Evolutionary conservation across 768 basidiomycete genomes (phyloP).

Genomic region (Lactarius psammicola): DNA sequence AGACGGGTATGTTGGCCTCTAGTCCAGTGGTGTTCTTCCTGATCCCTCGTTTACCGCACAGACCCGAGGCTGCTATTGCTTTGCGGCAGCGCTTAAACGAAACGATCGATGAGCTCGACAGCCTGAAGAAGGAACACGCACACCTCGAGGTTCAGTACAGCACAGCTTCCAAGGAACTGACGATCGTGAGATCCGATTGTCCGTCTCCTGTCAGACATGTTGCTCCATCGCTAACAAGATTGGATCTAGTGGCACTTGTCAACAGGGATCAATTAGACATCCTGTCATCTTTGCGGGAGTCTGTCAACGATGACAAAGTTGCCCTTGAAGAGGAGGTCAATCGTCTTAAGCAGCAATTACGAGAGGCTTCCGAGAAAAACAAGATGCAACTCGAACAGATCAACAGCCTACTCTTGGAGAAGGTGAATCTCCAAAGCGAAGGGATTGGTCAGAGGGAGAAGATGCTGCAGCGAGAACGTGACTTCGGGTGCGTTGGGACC

Average conservation of each 20-base stretch:
- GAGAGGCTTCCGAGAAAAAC: slow-evolving; percentile 76
- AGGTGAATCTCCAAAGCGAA: slow-evolving; percentile 85
- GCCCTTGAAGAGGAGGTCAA: slow-evolving; percentile 68
- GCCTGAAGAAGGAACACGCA: slow-evolving; percentile 61
- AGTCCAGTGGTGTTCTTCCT: background rate
- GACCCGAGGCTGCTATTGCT: slow-evolving; percentile 85
- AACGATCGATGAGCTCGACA: slow-evolving; percentile 77
- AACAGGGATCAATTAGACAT: slow-evolving; percentile 94
- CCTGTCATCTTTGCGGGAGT: slow-evolving; percentile 79
- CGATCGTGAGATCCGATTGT: slow-evolving; percentile 85
- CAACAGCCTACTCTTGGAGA: slow-evolving; percentile 82
- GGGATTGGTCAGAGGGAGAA: slow-evolving; percentile 87
- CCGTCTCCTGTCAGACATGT: slow-evolving; percentile 33
- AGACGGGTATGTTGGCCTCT: slow-evolving; percentile 58
- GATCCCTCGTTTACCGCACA: slow-evolving; percentile 33
- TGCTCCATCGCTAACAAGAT: slow-evolving; percentile 12
- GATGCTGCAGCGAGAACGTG: slow-evolving; percentile 82
- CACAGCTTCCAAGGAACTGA: slow-evolving; percentile 62
- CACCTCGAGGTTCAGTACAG: slow-evolving; percentile 72
- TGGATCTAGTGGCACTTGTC: slow-evolving; percentile 71
- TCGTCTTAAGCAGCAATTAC: slow-evolving; percentile 62
- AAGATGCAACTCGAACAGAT: slow-evolving; percentile 89
- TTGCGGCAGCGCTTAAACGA: slow-evolving; percentile 86
- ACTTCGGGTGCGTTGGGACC: slow-evolving; percentile 61
- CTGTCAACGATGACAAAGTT: slow-evolving; percentile 84